Conservation (phyloP, 768 basidiomycete species). For the Pholiota molesta region DNA sequence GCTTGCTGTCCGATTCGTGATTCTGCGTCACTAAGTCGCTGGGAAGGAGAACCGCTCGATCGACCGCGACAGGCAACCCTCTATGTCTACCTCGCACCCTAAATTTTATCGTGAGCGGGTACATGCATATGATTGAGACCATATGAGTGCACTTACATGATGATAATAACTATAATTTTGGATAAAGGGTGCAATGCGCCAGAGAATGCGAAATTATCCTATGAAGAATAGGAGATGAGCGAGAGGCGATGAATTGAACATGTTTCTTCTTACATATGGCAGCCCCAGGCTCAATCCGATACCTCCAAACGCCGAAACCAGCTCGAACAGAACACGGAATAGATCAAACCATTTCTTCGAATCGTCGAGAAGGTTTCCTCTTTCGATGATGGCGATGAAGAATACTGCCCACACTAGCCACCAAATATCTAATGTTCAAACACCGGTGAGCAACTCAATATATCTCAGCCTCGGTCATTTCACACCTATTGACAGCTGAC, state of each 20-base stretch:
- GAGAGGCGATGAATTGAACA: neutral
- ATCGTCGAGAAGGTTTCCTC: constrained; percentile 55
- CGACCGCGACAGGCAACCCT: constrained; percentile 69
- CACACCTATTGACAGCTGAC: constrained; percentile 60
- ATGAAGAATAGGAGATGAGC: neutral
- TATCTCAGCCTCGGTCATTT: neutral
- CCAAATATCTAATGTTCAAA: constrained; percentile 62
- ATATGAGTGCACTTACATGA: constrained; percentile 52
- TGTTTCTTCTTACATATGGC: constrained; percentile 35
- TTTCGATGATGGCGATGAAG: constrained; percentile 72
- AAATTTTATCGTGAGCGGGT: neutral
- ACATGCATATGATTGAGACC: neutral
- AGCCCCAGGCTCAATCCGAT: constrained; percentile 74
- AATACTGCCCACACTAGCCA: constrained; percentile 79
- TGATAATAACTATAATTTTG: constrained; percentile 69
- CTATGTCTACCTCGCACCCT: constrained; percentile 74
- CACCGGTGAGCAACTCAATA: neutral
- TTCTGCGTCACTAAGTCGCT: constrained; percentile 28
- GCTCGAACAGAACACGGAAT: constrained; percentile 60
- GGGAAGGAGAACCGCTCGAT: constrained; percentile 53
- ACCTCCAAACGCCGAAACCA: constrained; percentile 69
- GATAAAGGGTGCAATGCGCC: constrained; percentile 67
- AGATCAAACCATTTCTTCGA: constrained; percentile 66
- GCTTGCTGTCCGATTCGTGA: neutral
- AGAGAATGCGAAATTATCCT: constrained; percentile 64